Conservation (phyloP, 2,329 filamentous ascomycete species). For the Ophiocordyceps robertsii region DNA sequence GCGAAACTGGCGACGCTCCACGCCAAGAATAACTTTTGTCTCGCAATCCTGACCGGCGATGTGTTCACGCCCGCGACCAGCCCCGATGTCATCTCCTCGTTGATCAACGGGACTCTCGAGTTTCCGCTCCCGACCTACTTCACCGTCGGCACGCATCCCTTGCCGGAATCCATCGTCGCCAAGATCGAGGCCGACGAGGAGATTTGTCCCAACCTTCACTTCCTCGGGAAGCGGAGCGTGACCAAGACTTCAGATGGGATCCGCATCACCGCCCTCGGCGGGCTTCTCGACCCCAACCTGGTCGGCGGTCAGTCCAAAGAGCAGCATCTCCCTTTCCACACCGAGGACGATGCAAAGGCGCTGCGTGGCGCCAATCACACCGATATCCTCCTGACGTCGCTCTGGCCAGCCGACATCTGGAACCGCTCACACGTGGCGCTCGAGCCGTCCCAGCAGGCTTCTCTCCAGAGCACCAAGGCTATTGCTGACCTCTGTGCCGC, state of each 20-base stretch:
- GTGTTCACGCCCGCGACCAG: slow-evolving; percentile 56
- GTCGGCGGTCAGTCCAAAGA: slow-evolving; percentile 53
- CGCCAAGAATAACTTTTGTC: slow-evolving; percentile 74
- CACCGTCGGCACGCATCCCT: slow-evolving; percentile 57
- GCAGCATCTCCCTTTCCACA: slow-evolving; percentile 66
- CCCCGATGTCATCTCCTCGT: slow-evolving; percentile 41
- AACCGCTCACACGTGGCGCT: slow-evolving; percentile 51
- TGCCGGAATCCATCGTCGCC: slow-evolving; percentile 58
- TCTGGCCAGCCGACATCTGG: slow-evolving; percentile 70
- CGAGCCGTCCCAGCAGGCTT: slow-evolving; percentile 34
- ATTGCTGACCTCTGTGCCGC: slow-evolving; percentile 66
- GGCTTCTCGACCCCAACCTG: slow-evolving; percentile 49
- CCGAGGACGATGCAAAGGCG: slow-evolving; percentile 59
- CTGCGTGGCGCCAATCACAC: slow-evolving; percentile 64
- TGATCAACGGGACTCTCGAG: slow-evolving; percentile 59
- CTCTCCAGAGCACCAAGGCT: slow-evolving; percentile 44
- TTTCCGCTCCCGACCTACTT: slow-evolving; percentile 86
- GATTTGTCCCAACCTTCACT: slow-evolving; percentile 83
- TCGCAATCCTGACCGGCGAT: slow-evolving; percentile 75
- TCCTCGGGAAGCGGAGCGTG: slow-evolving; percentile 72
- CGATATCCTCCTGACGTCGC: slow-evolving; percentile 75
- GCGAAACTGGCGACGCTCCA: slow-evolving; percentile 70
- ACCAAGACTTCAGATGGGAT: slow-evolving; percentile 85
- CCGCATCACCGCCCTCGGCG: slow-evolving; percentile 76
- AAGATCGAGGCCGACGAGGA: slow-evolving; percentile 61